These are phyloP conservation scores for Maudiozyma barnettii DNA, from an alignment of 805 yeast genomes.

Conservation along the genomic window DNA sequence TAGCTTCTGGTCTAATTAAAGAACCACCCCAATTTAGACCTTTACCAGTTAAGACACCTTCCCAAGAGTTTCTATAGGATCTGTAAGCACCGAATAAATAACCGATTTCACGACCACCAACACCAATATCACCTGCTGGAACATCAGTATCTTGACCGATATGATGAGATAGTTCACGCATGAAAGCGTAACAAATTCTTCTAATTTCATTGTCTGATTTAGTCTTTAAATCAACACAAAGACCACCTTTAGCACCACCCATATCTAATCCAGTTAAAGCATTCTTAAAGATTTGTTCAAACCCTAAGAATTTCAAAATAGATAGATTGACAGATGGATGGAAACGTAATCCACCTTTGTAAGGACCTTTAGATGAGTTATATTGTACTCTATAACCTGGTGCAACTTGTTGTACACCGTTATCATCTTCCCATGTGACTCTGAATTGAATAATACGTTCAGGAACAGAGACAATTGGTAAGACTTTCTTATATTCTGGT, in stretches of 20 bases:
- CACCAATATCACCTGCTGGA: slow-evolving; percentile 99
- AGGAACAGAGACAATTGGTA: slow-evolving; percentile 87
- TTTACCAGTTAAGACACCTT: slow-evolving; percentile 97
- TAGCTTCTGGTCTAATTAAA: slow-evolving; percentile 97
- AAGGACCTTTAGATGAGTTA: slow-evolving; percentile 97
- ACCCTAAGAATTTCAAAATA: slow-evolving; percentile 90
- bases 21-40: slow-evolving; percentile 99
- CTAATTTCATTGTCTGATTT: slow-evolving; percentile 88
- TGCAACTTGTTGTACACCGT: slow-evolving; percentile 85
- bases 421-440: slow-evolving; percentile 96
- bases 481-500: slow-evolving; percentile 82
- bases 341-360: slow-evolving; percentile 97
- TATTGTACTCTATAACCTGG: slow-evolving; percentile 97
- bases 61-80: slow-evolving; percentile 80
- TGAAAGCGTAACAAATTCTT: slow-evolving; percentile 91
- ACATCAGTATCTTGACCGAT: slow-evolving; percentile 97
- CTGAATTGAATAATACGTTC: slow-evolving; percentile 96
- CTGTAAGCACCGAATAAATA: slow-evolving; percentile 96
- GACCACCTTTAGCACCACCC: slow-evolving; percentile 99
- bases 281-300: slow-evolving; percentile 97
- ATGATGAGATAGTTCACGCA: slow-evolving; percentile 91
- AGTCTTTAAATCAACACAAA: slow-evolving; percentile 96
- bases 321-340: slow-evolving; percentile 96
- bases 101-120: slow-evolving; percentile 90
- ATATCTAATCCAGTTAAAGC: slow-evolving; percentile 94